A percentile compares a stretch with the other conserved stretches of the same genome.
These are phyloP conservation scores for Blepharisma undulans DNA, from an alignment of 169 alveolate species.

Conservation along the genomic window DNA sequence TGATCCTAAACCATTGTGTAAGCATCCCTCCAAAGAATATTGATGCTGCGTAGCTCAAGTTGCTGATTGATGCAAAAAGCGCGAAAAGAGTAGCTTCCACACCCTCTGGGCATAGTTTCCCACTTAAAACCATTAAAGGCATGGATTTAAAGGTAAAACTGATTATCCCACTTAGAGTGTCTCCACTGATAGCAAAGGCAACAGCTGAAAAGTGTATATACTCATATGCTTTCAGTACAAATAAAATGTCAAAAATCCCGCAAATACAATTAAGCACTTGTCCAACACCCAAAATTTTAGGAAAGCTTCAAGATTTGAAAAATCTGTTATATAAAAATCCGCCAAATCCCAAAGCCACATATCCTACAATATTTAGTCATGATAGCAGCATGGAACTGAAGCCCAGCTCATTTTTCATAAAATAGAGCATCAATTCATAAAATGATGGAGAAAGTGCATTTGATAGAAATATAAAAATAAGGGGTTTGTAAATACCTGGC, in stretches of 20 bases:
- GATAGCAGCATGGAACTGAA: not conserved
- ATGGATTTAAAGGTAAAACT: slow-evolving; percentile 14
- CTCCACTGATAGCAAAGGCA: slow-evolving; percentile 23
- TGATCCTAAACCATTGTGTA: slow-evolving; percentile 9
- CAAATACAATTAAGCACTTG: not conserved
- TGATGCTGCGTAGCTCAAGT: not conserved
- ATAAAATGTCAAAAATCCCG: slow-evolving; percentile 3
- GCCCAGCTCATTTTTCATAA: not conserved
- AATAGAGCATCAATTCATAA: not conserved
- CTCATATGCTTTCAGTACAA: not conserved
- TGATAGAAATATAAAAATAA: not conserved
- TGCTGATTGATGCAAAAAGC: slow-evolving; percentile 8
- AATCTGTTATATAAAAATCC: slow-evolving; percentile 16
- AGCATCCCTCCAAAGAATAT: slow-evolving; percentile 32
- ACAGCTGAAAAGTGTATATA: slow-evolving; percentile 21
- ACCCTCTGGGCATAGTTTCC: slow-evolving; percentile 41
- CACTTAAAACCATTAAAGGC: slow-evolving; percentile 40
- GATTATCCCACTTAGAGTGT: not conserved
- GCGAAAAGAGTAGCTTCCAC: slow-evolving; percentile 40
- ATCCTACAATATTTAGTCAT: not conserved
- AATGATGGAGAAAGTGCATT: not conserved
- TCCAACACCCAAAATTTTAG: not conserved
- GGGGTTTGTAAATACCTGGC: not conserved
- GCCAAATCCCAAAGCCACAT: not conserved
- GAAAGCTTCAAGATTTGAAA: not conserved